phyloP scores from a whole-genome alignment of 257 asterid genomes.

The Misopates orontium region DNA sequence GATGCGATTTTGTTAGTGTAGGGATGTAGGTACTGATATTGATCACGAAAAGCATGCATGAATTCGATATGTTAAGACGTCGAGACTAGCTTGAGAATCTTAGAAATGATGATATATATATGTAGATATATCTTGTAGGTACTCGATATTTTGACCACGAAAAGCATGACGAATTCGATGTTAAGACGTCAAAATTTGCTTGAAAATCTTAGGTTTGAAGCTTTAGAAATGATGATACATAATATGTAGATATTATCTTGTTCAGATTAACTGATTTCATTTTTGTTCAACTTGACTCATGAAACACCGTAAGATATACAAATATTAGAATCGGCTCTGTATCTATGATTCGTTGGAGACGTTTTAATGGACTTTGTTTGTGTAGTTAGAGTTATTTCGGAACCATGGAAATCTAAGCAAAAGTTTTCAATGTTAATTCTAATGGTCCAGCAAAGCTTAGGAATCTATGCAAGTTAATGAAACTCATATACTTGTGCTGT shows the following conservation, averaged over 20 bases:
- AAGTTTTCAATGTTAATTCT: neutral
- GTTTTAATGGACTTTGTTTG: neutral
- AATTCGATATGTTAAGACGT: neutral
- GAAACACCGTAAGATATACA: neutral
- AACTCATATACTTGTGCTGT: neutral
- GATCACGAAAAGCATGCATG: neutral
- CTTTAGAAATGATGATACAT: neutral
- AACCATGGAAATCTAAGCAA: conserved; percentile 4
- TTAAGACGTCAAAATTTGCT: too few species aligned
- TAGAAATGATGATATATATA: conserved; percentile 3
- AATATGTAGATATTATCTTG: conserved; percentile 1
- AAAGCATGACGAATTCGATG: too few species aligned
- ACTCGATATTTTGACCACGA: too few species aligned
- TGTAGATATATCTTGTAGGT: neutral
- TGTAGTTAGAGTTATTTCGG: neutral
- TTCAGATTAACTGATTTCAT: neutral
- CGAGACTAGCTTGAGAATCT: neutral
- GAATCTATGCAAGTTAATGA: neutral
- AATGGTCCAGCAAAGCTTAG: conserved; percentile 2
- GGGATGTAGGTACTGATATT: neutral
- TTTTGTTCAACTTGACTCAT: conserved; percentile 11
- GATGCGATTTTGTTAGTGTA: neutral
- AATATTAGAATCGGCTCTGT: conserved; percentile 3
- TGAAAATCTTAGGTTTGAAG: neutral
- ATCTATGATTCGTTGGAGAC: conserved; percentile 7